These are phyloP conservation scores for Crinitomyces ghanaensis DNA, from an alignment of 805 yeast species.

Conservation along the genomic window DNA sequence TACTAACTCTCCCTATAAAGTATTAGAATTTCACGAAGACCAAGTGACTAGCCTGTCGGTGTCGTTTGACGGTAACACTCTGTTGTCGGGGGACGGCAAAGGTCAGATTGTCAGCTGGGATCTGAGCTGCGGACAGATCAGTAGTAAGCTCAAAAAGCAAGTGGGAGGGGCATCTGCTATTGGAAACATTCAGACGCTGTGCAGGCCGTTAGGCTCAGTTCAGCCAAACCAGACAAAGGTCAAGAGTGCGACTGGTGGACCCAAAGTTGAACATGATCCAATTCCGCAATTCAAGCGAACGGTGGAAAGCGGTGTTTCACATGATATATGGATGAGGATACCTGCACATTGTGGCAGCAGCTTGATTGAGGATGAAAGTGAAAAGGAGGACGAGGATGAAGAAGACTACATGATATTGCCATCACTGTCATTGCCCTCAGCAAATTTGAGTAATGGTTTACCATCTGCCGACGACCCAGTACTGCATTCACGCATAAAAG, in stretches of 20 bases:
- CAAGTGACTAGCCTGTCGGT: slow-evolving; percentile 43
- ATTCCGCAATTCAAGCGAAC: slow-evolving; percentile 21
- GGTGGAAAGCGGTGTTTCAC: slow-evolving; percentile 10
- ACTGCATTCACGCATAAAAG: slow-evolving; percentile 9
- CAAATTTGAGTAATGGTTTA: too few relatives aligned
- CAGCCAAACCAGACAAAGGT: slow-evolving; percentile 5
- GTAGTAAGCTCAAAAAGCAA: slow-evolving; percentile 18
- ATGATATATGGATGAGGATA: slow-evolving; percentile 15
- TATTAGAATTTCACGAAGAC: slow-evolving; percentile 15
- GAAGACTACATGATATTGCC: too few relatives aligned
- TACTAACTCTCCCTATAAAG: slow-evolving; percentile 8
- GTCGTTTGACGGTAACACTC: slow-evolving; percentile 62
- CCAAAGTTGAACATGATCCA: slow-evolving; percentile 9
- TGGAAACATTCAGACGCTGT: slow-evolving; percentile 11
- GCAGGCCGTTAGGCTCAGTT: slow-evolving; percentile 2
- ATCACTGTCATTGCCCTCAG: too few relatives aligned
- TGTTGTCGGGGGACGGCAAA: slow-evolving; percentile 61
- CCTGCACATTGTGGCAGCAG: slow-evolving; percentile 3
- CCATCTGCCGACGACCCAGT: too few relatives aligned
- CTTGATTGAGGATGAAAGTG: too few relatives aligned
- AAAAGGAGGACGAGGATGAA: too few relatives aligned
- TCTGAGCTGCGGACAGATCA: slow-evolving; percentile 28
- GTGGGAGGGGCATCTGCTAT: slow-evolving; percentile 18
- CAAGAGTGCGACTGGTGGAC: slow-evolving; percentile 1
- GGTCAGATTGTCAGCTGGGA: slow-evolving; percentile 66